Evolutionary conservation across 2,329 filamentous ascomycete species (phyloP), one percentile per base, ranked within the genome.

Genomic region (Colletotrichum sp.): DNA sequence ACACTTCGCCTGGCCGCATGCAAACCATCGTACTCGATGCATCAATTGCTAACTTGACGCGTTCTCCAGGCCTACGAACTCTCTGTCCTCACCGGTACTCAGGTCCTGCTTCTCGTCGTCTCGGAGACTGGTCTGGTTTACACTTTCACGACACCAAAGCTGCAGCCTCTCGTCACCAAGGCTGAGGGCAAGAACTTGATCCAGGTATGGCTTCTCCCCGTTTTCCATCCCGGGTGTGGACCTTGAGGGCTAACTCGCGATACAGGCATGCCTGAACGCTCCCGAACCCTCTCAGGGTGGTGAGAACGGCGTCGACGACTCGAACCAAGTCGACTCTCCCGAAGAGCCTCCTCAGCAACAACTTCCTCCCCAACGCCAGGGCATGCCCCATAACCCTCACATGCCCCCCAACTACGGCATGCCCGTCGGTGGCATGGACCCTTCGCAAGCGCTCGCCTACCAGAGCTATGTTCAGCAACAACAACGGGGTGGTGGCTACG

Each of bases 151-250:
- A 99, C 97, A 18, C 97, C 97, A 24, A 99, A 99, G 90, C 93
- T 99, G 72, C 97, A 99, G 88, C 97, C 97, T 78, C 92, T 99
- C 70, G 97, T 99, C 80, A 99, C 97, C 78, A 99, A 99, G 89
- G 94, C 97, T 21, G 97, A 99, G 87, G 97, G 97, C 88, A 99
- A 99, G 92, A 99, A 99, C 85, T 89, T 99, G 79, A 99, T 99
- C 80, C 97, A 99, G 93, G 97, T 98, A 92, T 79, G 92, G 13
- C 81, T 63, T 28, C 12, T 32, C 60, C 43, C 36, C 13, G n/a
- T 32, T 13, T 28, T n/a, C 10, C 24, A 32, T 30, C 14, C 2
- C n/a, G 18, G 8, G 5, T n/a, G 30, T 8, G 28, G n/a, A 28
- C 13, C 7, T 18, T 24, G 28, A 21, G 10, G n/a, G 10, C 55